Conservation (phyloP, 306 rosid species). For the Prunus armeniaca region DNA sequence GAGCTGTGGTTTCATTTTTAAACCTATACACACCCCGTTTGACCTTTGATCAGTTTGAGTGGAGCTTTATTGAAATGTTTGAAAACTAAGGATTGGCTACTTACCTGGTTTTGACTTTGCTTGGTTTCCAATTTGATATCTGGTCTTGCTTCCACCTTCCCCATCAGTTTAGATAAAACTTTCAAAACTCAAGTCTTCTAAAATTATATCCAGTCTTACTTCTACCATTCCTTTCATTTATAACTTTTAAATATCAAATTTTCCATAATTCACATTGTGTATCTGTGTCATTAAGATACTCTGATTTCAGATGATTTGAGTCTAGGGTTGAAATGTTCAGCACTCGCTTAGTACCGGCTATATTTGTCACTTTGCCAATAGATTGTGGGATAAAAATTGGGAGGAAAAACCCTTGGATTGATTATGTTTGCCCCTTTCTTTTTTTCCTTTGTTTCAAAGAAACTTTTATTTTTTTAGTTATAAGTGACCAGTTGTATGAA, state of each 20-base stretch:
- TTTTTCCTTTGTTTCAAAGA: neutral
- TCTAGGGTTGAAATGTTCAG: neutral
- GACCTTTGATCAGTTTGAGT: neutral
- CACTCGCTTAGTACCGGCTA: neutral
- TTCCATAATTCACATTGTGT: neutral
- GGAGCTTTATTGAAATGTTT: neutral
- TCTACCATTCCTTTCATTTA: neutral
- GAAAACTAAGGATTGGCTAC: neutral
- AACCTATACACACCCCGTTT: neutral
- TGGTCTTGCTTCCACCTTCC: neutral
- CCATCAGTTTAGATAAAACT: neutral
- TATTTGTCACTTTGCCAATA: neutral
- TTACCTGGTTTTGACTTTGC: neutral
- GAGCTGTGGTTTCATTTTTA: neutral
- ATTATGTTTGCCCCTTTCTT: neutral
- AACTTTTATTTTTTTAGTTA: neutral
- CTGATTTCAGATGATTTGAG: neutral
- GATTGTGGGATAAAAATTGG: neutral
- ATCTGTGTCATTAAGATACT: neutral
- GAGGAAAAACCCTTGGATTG: neutral
- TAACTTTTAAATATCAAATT: neutral
- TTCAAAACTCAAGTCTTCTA: too few relatives aligned
- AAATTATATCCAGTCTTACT: neutral
- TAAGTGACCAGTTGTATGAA: neutral
- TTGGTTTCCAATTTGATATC: neutral